Evolutionary conservation across 441 rosid genomes (phyloP).

Genomic region (Dalechampia spathulata): DNA sequence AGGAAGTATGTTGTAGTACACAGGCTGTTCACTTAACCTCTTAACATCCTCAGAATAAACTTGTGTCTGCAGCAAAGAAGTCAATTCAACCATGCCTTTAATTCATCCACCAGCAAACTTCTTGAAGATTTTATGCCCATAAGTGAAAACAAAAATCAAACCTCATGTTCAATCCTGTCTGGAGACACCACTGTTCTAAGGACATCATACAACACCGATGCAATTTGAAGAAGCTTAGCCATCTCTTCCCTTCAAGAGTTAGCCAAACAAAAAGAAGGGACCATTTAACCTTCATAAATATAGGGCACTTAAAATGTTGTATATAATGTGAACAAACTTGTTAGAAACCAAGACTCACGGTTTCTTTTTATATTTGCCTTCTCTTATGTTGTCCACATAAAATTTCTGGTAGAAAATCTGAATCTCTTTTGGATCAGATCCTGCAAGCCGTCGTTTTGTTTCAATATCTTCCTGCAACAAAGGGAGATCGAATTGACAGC

Average conservation of each 20-base stretch:
- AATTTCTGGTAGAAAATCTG: conserved; percentile 57
- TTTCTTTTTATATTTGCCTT: conserved; percentile 47
- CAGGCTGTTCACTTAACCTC: conserved; percentile 54
- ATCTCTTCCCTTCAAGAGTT: conserved; percentile 77
- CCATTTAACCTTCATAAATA: conserved; percentile 15
- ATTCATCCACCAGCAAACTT: conserved; percentile 14
- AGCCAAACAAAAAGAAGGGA: conserved; percentile 19
- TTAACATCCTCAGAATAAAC: conserved; percentile 69
- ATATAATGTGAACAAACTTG: neutral
- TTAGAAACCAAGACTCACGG: conserved; percentile 51
- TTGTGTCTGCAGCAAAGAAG: conserved; percentile 38
- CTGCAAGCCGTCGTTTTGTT: conserved; percentile 40
- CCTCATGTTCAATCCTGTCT: conserved; percentile 57
- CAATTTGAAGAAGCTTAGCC: conserved; percentile 79
- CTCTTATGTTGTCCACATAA: conserved; percentile 50
- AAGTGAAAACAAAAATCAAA: conserved; percentile 22
- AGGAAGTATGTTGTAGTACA: conserved; percentile 84
- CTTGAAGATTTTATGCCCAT: conserved; percentile 4
- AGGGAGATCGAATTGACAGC: conserved; percentile 13
- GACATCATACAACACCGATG: conserved; percentile 79
- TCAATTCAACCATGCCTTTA: neutral
- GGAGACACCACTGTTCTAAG: conserved; percentile 51
- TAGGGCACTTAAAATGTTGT: conserved; percentile 2
- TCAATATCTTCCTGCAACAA: conserved; percentile 59
- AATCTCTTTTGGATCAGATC: conserved; percentile 62